phyloP scores from a whole-genome alignment of 192 early-diverging fungal species.

The Chytriomyces sp. region DNA sequence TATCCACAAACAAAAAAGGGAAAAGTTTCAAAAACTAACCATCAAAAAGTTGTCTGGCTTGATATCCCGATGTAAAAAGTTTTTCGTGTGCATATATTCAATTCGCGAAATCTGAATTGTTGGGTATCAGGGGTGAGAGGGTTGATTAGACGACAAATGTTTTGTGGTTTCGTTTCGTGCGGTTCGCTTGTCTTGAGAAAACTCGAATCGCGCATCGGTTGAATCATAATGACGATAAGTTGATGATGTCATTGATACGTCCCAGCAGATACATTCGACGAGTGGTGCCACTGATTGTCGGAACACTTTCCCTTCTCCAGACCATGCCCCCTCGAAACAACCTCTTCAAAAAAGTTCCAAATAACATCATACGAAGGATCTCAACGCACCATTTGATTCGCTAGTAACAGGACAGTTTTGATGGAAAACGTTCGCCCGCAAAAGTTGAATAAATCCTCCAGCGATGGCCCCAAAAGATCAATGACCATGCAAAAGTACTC shows the following conservation, averaged over 20 bases:
- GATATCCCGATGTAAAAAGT: conserved; percentile 69
- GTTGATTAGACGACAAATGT: too few relatives aligned
- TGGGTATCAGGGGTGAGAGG: not conserved
- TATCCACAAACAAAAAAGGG: not conserved
- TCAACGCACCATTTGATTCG: conserved; percentile 61
- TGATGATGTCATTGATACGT: too few relatives aligned
- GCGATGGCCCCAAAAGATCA: conserved; percentile 61
- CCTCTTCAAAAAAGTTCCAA: not conserved
- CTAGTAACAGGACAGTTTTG: conserved; percentile 65
- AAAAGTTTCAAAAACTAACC: conserved; percentile 40
- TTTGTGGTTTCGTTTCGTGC: not conserved
- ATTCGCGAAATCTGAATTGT: conserved; percentile 61
- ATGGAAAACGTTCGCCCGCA: conserved; percentile 65
- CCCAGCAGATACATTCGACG: not conserved
- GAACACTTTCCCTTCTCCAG: not conserved
- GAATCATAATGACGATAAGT: not conserved
- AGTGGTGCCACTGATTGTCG: not conserved
- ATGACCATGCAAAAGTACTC: conserved; percentile 71
- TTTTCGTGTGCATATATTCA: conserved; percentile 70
- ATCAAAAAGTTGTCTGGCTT: conserved; percentile 70
- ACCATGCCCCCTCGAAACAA: not conserved
- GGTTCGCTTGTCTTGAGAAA: too few relatives aligned
- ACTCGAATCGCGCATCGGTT: not conserved
- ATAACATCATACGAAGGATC: not conserved
- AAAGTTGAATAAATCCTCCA: conserved; percentile 70